Conservation (phyloP, 257 asterid genomes). For the Voacanga thouarsii region DNA sequence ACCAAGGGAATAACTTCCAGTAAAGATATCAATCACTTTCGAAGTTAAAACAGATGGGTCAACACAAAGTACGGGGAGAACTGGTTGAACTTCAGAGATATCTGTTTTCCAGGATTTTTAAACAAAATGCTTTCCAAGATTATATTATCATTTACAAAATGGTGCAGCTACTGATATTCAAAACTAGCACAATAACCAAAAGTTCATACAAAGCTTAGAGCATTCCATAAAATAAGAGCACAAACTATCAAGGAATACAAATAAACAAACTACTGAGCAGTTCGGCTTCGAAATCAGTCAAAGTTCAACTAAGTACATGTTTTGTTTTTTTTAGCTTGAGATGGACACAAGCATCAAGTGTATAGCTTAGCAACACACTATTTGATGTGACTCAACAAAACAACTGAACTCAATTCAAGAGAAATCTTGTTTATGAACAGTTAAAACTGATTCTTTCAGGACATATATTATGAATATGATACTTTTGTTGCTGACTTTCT, state of each 20-base stretch:
- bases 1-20: no score
- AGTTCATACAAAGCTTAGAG: background rate
- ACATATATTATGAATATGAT: no score
- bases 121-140: background rate
- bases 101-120: background rate
- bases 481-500: no score
- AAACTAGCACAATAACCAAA: background rate
- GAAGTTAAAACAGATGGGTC: no score
- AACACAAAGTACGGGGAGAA: background rate
- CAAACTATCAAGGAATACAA: background rate
- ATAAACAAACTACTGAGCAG: background rate
- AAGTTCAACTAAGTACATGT: no score
- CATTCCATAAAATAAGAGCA: background rate
- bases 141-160: no score
- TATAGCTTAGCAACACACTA: background rate
- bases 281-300: background rate
- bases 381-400: no score
- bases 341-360: background rate
- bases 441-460: no score
- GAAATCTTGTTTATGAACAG: no score
- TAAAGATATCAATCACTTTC: no score
- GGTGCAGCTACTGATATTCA: background rate
- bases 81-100: background rate
- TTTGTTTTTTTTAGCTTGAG: no score
- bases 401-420: no score